phyloP scores from a whole-genome alignment of 768 basidiomycete genomes.

The Kwoniella dejecticola region DNA sequence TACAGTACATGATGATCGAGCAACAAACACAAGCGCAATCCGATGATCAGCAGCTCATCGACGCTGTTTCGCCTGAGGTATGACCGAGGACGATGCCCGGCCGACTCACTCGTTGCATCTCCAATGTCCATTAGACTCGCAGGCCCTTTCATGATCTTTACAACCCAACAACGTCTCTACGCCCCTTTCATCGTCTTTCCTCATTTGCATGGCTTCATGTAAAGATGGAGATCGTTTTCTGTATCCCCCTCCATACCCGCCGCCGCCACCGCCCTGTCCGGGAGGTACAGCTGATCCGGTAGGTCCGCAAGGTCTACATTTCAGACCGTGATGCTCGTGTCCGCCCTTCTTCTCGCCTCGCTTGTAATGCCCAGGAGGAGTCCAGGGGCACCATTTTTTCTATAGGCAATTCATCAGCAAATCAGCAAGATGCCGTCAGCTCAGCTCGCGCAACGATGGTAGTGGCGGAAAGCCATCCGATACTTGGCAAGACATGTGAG shows the following conservation, averaged over 20 bases:
- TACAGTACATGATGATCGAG: background rate
- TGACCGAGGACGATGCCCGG: too few relatives aligned
- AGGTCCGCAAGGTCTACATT: slow-evolving; percentile 7
- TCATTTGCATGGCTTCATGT: slow-evolving; percentile 15
- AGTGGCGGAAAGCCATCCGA: too few relatives aligned
- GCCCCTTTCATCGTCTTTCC: slow-evolving; percentile 5
- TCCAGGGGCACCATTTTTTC: slow-evolving; percentile 5
- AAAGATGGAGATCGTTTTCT: slow-evolving; percentile 13
- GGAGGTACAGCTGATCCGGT: slow-evolving; percentile 1
- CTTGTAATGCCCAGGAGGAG: background rate
- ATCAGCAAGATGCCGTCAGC: slow-evolving; percentile 4
- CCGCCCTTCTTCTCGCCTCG: slow-evolving; percentile 13
- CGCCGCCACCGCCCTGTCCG: too few relatives aligned
- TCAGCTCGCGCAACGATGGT: too few relatives aligned
- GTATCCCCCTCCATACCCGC: background rate
- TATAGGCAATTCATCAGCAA: background rate
- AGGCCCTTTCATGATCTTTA: slow-evolving; percentile 26
- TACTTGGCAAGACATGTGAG: too few relatives aligned
- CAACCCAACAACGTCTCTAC: slow-evolving; percentile 19
- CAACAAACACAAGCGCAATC: background rate
- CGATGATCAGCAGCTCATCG: too few relatives aligned
- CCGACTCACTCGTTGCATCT: slow-evolving; percentile 22
- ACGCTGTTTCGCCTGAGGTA: too few relatives aligned
- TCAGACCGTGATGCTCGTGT: slow-evolving; percentile 5
- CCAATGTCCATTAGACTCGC: slow-evolving; percentile 21